Conservation (phyloP, 345 rosid species). For the Excoecaria cochinchinensis region DNA sequence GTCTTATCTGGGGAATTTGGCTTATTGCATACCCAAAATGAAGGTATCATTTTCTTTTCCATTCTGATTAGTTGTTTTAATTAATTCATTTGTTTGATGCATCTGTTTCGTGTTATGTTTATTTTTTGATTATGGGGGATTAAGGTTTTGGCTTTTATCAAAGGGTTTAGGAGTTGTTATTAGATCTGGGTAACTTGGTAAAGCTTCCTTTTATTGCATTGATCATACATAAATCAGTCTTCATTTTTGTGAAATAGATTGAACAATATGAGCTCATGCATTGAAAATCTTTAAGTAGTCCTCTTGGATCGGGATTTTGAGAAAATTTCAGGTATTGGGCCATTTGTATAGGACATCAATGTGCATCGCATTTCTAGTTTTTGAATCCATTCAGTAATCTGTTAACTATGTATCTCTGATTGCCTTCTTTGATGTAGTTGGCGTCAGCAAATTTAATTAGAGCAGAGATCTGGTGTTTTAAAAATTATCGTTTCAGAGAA, state of each 20-base stretch:
- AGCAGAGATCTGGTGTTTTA: neutral
- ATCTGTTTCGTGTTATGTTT: too few relatives aligned
- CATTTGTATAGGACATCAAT: neutral
- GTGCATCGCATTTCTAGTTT: neutral
- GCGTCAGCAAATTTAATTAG: neutral
- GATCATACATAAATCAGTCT: neutral
- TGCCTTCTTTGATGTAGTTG: neutral
- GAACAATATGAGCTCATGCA: neutral
- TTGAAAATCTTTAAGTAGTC: conserved; percentile 1
- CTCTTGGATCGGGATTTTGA: neutral
- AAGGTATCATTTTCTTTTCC: conserved; percentile 40
- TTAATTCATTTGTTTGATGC: neutral
- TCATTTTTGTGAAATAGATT: neutral
- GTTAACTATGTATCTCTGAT: neutral
- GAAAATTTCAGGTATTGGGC: neutral
- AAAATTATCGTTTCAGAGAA: neutral
- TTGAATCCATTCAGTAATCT: neutral
- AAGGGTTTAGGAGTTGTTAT: conserved; percentile 3
- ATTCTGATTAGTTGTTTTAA: neutral
- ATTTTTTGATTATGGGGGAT: neutral
- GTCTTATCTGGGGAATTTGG: conserved; percentile 73
- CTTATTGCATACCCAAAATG: conserved; percentile 71
- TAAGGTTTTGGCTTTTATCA: neutral
- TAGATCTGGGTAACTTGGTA: neutral
- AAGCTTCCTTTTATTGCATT: neutral